Percentiles rank a stretch among this genome's conserved stretches.
Conservation (phyloP, 352 stramenopile species). For the Globisporangium echinulatum region DNA sequence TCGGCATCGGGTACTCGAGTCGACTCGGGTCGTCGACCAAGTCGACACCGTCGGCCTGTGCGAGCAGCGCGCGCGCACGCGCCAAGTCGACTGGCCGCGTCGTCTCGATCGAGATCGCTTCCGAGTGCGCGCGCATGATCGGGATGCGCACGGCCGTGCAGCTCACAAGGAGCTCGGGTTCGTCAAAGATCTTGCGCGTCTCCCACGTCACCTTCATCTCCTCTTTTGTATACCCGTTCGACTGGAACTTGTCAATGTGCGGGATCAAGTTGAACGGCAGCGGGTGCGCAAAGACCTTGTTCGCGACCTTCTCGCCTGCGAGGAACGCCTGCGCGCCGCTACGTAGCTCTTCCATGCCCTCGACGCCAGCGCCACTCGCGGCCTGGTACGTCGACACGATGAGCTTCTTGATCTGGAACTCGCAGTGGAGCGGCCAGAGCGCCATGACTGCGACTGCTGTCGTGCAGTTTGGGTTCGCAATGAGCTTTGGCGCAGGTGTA, state of each 20-base stretch:
- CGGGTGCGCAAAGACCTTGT: constrained; percentile 96
- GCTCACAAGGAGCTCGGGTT: constrained; percentile 69
- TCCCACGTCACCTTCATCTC: constrained; percentile 99
- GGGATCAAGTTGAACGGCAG: constrained; percentile 99
- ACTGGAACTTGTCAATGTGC: constrained; percentile 99
- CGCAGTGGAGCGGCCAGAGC: constrained; percentile 94
- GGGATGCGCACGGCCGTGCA: constrained; percentile 96
- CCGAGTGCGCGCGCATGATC: constrained; percentile 95
- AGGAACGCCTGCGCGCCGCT: constrained; percentile 80
- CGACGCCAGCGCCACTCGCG: constrained; percentile 84
- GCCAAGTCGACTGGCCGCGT: constrained; percentile 84
- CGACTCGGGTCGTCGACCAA: constrained; percentile 86
- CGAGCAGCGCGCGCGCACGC: constrained; percentile 77
- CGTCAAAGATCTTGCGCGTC: constrained; percentile 96
- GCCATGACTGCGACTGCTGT: constrained; percentile 97
- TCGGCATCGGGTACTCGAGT: constrained; percentile 95
- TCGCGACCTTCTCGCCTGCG: constrained; percentile 58
- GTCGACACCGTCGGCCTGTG: constrained; percentile 89
- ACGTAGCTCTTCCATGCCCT: constrained; percentile 95
- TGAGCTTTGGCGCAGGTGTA: constrained; percentile 77
- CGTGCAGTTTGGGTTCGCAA: constrained; percentile 99
- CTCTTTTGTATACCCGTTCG: constrained; percentile 98
- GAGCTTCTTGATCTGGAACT: constrained; percentile 95
- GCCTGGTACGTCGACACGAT: constrained; percentile 96
- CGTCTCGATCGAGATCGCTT: constrained; percentile 95